Evolutionary conservation across 768 basidiomycete genomes (phyloP).

Genomic region (Pisolithus orientalis): DNA sequence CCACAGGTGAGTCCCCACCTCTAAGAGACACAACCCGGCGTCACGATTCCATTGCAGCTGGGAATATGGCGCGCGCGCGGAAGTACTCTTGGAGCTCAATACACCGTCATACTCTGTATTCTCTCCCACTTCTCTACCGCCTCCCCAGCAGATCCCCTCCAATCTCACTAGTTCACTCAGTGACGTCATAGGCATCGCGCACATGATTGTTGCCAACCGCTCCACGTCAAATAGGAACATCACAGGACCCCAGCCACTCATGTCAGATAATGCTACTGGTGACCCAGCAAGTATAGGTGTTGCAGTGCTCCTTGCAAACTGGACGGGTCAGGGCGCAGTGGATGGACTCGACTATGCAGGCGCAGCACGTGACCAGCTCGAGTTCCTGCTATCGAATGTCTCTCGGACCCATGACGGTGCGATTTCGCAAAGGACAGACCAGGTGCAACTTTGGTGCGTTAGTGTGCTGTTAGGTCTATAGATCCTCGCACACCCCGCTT

Average conservation of each 20-base stretch:
- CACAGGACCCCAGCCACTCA: conserved; percentile 51
- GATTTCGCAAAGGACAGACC: conserved; percentile 64
- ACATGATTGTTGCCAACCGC: conserved; percentile 42
- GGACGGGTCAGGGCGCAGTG: conserved; percentile 32
- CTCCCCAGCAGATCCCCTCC: conserved; percentile 18
- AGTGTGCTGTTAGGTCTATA: not conserved
- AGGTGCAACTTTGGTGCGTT: conserved; percentile 67
- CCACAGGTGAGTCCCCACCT: conserved; percentile 30
- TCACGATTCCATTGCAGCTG: conserved; percentile 29
- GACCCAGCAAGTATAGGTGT: conserved; percentile 81
- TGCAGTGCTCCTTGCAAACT: conserved; percentile 58
- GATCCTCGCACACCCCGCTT: not conserved
- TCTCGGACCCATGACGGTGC: conserved; percentile 71
- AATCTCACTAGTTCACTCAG: conserved; percentile 30
- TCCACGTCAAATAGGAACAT: conserved; percentile 35
- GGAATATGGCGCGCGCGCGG: conserved; percentile 46
- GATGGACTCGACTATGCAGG: conserved; percentile 50
- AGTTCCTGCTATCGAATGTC: conserved; percentile 50
- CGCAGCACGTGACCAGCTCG: conserved; percentile 61
- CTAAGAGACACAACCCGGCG: not conserved
- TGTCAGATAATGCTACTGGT: conserved; percentile 54
- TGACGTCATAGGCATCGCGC: conserved; percentile 54
- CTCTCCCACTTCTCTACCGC: conserved; percentile 21
- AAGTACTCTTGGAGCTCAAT: conserved; percentile 47
- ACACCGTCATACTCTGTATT: conserved; percentile 42